Evolutionary conservation across 352 stramenopile genomes (phyloP).

Genomic region (Phytophthora tubulina): DNA sequence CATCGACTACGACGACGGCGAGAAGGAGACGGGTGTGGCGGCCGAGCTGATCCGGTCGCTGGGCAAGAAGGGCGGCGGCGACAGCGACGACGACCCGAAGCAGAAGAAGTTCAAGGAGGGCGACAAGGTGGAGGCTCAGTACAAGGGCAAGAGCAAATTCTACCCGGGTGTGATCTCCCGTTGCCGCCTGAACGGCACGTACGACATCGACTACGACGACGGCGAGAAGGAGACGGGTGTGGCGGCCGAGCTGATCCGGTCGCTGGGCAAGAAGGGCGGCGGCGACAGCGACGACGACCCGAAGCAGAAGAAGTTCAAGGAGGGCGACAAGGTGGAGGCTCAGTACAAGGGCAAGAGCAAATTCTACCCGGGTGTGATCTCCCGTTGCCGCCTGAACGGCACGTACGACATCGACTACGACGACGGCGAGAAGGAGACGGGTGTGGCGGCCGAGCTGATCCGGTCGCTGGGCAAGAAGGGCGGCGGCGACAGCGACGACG

Average conservation of each 20-base stretch:
- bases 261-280: slow-evolving; percentile 13
- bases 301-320: slow-evolving; percentile 29
- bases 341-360: slow-evolving; percentile 32
- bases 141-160: slow-evolving; percentile 30
- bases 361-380: slow-evolving; percentile 28
- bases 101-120: slow-evolving; percentile 27
- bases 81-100: slow-evolving; percentile 26
- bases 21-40: slow-evolving; percentile 30
- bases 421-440: slow-evolving; percentile 27
- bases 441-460: slow-evolving; percentile 27
- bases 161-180: slow-evolving; percentile 26
- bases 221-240: slow-evolving; percentile 30
- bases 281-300: slow-evolving; percentile 24
- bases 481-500: slow-evolving; percentile 23
- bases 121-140: slow-evolving; percentile 29
- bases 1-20: slow-evolving; percentile 27
- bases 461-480: slow-evolving; percentile 18
- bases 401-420: slow-evolving; percentile 32
- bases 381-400: slow-evolving; percentile 23
- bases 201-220: slow-evolving; percentile 30
- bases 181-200: slow-evolving; percentile 26
- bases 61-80: slow-evolving; percentile 16
- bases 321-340: slow-evolving; percentile 27
- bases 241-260: slow-evolving; percentile 25
- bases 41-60: slow-evolving; percentile 21